Conservation (phyloP, 495 filamentous ascomycete species). For the Hyaloscypha variabilis region DNA sequence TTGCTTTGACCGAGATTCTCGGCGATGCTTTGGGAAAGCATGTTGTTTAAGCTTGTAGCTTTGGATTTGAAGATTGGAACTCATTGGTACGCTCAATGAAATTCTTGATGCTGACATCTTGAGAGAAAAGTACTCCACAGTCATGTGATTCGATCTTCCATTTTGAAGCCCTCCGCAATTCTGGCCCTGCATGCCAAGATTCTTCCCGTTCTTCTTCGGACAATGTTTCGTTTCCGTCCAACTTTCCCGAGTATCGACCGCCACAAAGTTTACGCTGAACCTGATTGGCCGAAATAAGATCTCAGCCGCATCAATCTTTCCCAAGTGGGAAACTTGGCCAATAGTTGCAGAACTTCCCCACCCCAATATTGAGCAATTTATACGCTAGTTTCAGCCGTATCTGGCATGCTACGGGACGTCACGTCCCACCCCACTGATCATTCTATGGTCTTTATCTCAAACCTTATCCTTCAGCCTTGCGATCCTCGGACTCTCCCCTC, state of each 20-base stretch:
- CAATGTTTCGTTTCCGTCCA: neutral
- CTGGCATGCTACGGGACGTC: neutral
- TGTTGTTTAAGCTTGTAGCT: conserved; percentile 4
- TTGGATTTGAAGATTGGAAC: neutral
- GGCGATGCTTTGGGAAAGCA: conserved; percentile 27
- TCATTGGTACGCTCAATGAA: neutral
- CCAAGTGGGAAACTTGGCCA: neutral
- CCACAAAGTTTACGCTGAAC: neutral
- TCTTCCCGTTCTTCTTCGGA: neutral
- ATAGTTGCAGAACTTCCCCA: neutral
- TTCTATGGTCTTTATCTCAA: neutral
- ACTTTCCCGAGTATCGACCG: neutral
- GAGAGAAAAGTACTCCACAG: neutral
- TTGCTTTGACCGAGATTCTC: conserved; percentile 37
- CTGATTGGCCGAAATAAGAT: neutral
- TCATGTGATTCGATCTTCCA: neutral
- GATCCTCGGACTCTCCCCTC: neutral
- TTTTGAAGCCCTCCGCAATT: neutral
- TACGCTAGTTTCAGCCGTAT: neutral
- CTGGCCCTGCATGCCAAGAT: neutral
- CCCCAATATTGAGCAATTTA: neutral
- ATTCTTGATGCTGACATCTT: neutral
- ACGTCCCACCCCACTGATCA: neutral
- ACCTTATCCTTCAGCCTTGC: neutral
- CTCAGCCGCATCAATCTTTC: neutral